These are phyloP conservation scores for Pseudocercospora eumusae DNA, from an alignment of 2,329 filamentous ascomycete species.

Conservation along the genomic window DNA sequence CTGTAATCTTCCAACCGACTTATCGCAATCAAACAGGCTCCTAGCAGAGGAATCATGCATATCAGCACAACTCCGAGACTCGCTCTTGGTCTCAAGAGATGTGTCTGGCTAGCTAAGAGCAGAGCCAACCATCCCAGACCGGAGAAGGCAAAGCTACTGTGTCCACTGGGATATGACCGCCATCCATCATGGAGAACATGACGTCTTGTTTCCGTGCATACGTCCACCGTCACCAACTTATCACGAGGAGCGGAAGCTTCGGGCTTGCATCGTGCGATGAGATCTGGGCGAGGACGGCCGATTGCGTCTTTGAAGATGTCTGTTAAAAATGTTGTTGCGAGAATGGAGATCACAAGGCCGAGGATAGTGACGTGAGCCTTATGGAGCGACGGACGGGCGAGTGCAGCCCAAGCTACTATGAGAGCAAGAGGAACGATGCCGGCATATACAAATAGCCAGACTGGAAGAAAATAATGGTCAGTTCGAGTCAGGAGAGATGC, in stretches of 20 bases:
- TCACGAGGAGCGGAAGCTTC: constrained; percentile 56
- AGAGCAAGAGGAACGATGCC: constrained; percentile 68
- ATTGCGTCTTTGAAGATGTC: constrained; percentile 89
- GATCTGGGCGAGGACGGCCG: constrained; percentile 79
- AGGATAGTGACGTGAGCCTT: constrained; percentile 85
- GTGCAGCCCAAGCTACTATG: constrained; percentile 65
- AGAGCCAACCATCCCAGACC: constrained; percentile 71
- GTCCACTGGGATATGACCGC: constrained; percentile 79
- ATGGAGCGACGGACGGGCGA: constrained; percentile 65
- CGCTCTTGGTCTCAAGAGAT: constrained; percentile 59
- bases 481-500: neutral
- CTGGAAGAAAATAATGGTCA: constrained; percentile 39
- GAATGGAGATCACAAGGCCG: constrained; percentile 71
- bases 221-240: constrained; percentile 60
- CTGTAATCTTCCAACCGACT: constrained; percentile 65
- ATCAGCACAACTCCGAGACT: constrained; percentile 59
- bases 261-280: constrained; percentile 85
- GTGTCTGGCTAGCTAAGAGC: constrained; percentile 60
- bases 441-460: constrained; percentile 77
- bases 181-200: constrained; percentile 78
- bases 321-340: constrained; percentile 79
- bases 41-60: constrained; percentile 57
- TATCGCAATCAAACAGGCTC: constrained; percentile 61
- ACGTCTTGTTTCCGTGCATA: constrained; percentile 71
- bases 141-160: constrained; percentile 76